A percentile compares a stretch with the other conserved stretches of the same genome.
Conservation (phyloP, 805 yeast species). For the Cyberlindnera galapagoensis region DNA sequence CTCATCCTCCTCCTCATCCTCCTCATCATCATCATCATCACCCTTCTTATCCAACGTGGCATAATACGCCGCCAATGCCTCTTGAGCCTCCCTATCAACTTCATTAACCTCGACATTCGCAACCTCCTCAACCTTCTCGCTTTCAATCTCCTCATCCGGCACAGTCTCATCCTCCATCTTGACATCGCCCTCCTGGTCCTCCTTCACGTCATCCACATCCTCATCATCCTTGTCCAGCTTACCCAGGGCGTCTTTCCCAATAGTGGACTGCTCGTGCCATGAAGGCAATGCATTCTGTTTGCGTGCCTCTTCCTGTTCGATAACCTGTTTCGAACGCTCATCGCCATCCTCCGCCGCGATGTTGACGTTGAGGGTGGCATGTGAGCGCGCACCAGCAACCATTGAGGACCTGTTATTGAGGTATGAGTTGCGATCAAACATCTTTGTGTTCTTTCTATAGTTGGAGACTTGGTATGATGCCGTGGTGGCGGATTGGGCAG, state of each 20-base stretch:
- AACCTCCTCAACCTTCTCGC: conserved; percentile 9
- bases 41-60: conserved; percentile 24
- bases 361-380: conserved; percentile 84
- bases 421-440: conserved; percentile 34
- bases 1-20: conserved; percentile 20
- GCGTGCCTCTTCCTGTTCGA: conserved; percentile 63
- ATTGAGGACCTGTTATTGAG: conserved; percentile 35
- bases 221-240: conserved; percentile 50
- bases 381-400: conserved; percentile 55
- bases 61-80: conserved; percentile 22
- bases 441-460: conserved; percentile 34
- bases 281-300: conserved; percentile 94
- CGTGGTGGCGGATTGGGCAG: conserved; percentile 65
- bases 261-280: conserved; percentile 92
- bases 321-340: conserved; percentile 56
- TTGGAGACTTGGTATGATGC: conserved; percentile 65
- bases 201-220: conserved; percentile 29
- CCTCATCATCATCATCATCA: conserved; percentile 21
- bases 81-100: conserved; percentile 20
- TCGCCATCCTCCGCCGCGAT: conserved; percentile 77
- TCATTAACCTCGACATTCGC: conserved; percentile 6
- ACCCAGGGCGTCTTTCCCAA: conserved; percentile 66
- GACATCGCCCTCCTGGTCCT: conserved; percentile 14
- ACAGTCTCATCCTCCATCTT: conserved; percentile 43
- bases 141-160: conserved; percentile 20